Evolutionary conservation across 257 asterid species (phyloP).

Genomic region (Solanum lignicaule): DNA sequence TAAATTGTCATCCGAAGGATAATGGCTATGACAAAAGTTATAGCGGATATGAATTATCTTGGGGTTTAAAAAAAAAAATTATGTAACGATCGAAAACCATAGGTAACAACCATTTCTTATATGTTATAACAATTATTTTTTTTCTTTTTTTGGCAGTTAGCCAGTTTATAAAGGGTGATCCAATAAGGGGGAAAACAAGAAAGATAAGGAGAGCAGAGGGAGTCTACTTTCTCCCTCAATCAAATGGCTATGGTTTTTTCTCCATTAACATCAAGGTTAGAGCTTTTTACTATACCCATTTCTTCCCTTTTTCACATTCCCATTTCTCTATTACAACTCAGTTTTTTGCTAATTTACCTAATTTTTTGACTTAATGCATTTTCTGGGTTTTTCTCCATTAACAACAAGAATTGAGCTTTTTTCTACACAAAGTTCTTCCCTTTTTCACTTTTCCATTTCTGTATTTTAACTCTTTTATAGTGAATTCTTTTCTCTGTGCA

Average conservation of each 20-base stretch:
- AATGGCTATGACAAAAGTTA: too few relatives aligned
- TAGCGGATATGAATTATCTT: too few relatives aligned
- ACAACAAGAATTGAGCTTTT: conserved; percentile 12
- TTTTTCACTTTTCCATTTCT: not conserved
- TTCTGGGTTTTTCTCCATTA: conserved; percentile 23
- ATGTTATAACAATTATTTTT: too few relatives aligned
- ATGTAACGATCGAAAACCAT: too few relatives aligned
- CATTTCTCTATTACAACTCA: not conserved
- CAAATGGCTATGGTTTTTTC: conserved; percentile 31
- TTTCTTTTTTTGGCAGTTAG: not conserved
- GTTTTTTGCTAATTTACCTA: not conserved
- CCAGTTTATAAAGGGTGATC: not conserved
- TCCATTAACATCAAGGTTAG: conserved; percentile 29
- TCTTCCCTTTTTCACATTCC: not conserved
- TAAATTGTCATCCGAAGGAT: too few relatives aligned
- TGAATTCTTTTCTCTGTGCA: not conserved
- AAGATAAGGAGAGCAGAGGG: not conserved
- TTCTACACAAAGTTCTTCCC: not conserved
- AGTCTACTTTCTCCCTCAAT: not conserved
- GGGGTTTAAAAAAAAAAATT: too few relatives aligned
- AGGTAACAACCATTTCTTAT: too few relatives aligned
- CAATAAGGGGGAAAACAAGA: not conserved
- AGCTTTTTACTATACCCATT: not conserved
- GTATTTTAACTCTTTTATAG: not conserved
- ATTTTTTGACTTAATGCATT: not conserved